A percentile compares a stretch with the other conserved stretches of the same genome.
These are phyloP conservation scores for Coriaria nepalensis DNA, from an alignment of 306 rosid genomes.

Conservation along the genomic window DNA sequence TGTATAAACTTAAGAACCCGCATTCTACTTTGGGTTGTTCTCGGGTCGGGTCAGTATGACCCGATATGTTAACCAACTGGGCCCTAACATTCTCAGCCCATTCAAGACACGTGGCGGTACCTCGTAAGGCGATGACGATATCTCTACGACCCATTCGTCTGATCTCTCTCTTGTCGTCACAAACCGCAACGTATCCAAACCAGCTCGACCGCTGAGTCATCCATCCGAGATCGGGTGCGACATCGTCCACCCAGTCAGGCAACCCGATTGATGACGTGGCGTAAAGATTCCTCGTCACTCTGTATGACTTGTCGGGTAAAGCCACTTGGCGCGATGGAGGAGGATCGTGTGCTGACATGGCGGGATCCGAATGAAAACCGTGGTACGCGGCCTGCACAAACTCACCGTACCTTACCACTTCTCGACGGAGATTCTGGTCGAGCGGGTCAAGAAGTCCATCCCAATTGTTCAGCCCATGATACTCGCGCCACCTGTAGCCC, in stretches of 20 bases:
- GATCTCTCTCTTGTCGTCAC: conserved; percentile 21
- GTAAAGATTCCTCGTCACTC: conserved; percentile 67
- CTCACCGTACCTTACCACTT: conserved; percentile 77
- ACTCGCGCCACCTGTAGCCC: conserved; percentile 56
- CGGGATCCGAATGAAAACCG: conserved; percentile 55
- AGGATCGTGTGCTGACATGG: conserved; percentile 41
- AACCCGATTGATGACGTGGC: conserved; percentile 75
- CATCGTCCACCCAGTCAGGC: conserved; percentile 67
- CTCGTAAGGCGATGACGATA: conserved; percentile 51
- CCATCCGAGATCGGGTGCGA: conserved; percentile 89
- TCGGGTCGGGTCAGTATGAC: neutral
- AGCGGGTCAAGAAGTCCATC: conserved; percentile 73
- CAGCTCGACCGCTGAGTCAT: conserved; percentile 94
- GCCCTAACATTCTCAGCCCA: conserved; percentile 84
- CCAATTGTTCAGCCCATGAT: conserved; percentile 74
- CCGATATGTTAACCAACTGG: conserved; percentile 24
- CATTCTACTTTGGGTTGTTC: conserved; percentile 51
- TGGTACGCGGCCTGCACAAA: conserved; percentile 80
- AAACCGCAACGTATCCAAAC: conserved; percentile 59
- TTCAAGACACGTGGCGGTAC: conserved; percentile 59
- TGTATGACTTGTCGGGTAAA: conserved; percentile 41
- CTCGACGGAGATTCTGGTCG: conserved; percentile 89
- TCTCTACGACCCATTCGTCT: conserved; percentile 48
- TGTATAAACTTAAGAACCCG: conserved; percentile 68
- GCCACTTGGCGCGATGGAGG: conserved; percentile 37